Evolutionary conservation across 345 rosid species (phyloP).

Genomic region (Lepidium africanum): DNA sequence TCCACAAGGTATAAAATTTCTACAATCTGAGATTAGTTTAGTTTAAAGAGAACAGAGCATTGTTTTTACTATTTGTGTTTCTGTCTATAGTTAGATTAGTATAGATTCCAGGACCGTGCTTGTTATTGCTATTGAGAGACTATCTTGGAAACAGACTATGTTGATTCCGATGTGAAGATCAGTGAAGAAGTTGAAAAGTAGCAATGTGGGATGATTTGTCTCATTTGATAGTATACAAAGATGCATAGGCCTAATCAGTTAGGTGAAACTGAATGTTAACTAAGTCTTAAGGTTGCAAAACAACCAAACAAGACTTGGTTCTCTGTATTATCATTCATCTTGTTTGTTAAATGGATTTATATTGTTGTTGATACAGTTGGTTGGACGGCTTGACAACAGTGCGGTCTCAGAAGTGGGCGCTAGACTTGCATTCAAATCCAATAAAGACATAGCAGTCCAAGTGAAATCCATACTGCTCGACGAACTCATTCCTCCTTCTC

Average conservation of each 20-base stretch:
- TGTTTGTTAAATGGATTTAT: background rate
- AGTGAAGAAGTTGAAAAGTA: background rate
- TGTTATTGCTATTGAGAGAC: background rate
- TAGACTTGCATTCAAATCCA: slow-evolving; percentile 86
- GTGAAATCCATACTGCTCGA: slow-evolving; percentile 82
- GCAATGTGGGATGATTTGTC: background rate
- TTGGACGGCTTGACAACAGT: slow-evolving; percentile 97
- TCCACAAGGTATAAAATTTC: slow-evolving; percentile 58
- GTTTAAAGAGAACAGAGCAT: background rate
- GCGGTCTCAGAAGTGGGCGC: slow-evolving; percentile 91
- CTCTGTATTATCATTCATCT: background rate
- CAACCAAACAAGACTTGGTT: background rate
- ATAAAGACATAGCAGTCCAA: slow-evolving; percentile 84
- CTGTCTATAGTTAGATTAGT: background rate
- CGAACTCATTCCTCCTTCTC: slow-evolving; percentile 52
- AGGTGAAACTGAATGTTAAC: background rate
- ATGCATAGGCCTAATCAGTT: background rate
- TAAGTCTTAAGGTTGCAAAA: background rate
- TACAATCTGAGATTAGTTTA: background rate
- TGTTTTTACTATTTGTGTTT: too few relatives aligned
- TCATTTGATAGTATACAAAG: background rate
- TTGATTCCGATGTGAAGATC: background rate
- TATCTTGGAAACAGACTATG: background rate
- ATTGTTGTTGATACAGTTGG: slow-evolving; percentile 43
- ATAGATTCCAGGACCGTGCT: background rate